A percentile compares a stretch with the other conserved stretches of the same genome.
These are phyloP conservation scores for Goffeauzyma gilvescens DNA, from an alignment of 768 basidiomycete species.

Conservation along the genomic window DNA sequence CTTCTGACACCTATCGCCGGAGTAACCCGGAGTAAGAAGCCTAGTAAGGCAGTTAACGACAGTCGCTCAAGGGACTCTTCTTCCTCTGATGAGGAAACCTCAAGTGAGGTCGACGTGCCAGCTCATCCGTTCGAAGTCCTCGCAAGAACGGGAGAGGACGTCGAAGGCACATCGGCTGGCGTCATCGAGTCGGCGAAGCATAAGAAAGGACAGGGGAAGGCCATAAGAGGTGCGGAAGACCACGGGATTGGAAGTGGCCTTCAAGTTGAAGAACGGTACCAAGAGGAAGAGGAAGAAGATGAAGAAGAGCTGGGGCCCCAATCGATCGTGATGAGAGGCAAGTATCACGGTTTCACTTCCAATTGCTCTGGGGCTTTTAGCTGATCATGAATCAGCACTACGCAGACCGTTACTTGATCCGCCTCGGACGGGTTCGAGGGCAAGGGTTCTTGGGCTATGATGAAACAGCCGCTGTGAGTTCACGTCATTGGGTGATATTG, in stretches of 20 bases:
- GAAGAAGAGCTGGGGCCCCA: constrained; percentile 4
- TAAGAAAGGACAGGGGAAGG: no score
- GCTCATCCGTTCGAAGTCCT: constrained; percentile 51
- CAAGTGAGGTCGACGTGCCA: constrained; percentile 22
- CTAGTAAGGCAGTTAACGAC: no score
- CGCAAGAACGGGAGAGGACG: constrained; percentile 40
- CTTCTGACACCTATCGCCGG: no score
- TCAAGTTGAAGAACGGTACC: constrained; percentile 10
- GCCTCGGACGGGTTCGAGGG: constrained; percentile 46
- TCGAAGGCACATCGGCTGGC: constrained; percentile 48
- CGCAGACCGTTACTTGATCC: constrained; percentile 74
- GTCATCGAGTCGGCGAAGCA: constrained; percentile 34
- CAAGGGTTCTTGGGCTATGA: constrained; percentile 16
- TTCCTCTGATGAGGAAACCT: background rate
- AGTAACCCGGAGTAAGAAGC: no score
- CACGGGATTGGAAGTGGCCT: background rate
- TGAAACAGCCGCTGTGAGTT: constrained; percentile 15
- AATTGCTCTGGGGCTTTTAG: no score
- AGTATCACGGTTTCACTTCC: no score
- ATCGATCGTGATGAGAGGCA: background rate
- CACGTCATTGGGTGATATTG: constrained; percentile 34
- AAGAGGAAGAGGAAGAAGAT: constrained; percentile 15
- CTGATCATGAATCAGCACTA: background rate
- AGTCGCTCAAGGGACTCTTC: background rate
- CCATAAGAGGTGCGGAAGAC: background rate